Evolutionary conservation across 2,329 filamentous ascomycete genomes (phyloP).

Genomic region (Monilinia polystroma): DNA sequence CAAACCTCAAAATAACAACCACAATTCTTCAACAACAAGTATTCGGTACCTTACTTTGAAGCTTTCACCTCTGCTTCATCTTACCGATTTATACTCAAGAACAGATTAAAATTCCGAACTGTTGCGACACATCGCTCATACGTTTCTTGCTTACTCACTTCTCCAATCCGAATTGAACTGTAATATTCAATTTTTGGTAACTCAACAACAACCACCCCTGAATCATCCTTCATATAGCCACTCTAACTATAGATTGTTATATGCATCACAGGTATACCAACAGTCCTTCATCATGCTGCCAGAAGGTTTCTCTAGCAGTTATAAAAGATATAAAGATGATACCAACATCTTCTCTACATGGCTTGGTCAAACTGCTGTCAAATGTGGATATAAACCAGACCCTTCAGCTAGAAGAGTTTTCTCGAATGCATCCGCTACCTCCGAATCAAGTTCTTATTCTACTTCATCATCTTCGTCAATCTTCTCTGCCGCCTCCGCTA

Average conservation of each 20-base stretch:
- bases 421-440: background rate
- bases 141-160: background rate
- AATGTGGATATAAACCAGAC: slow-evolving; percentile 2
- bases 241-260: background rate
- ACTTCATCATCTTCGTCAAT: background rate
- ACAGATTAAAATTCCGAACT: background rate
- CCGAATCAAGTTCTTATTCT: background rate
- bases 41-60: background rate
- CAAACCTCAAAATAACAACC: background rate
- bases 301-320: background rate
- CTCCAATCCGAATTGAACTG: background rate
- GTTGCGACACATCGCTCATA: background rate
- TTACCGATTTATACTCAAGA: background rate
- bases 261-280: background rate
- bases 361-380: background rate
- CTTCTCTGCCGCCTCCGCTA: too few relatives aligned
- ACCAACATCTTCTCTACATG: slow-evolving; percentile 13
- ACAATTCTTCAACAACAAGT: background rate
- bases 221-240: too few relatives aligned
- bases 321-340: slow-evolving; percentile 17
- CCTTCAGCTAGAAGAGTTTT: background rate
- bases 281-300: slow-evolving; percentile 6
- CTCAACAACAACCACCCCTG: background rate
- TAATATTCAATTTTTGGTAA: background rate
- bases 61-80: background rate